Evolutionary conservation across 441 rosid genomes (phyloP).

Genomic region (Theobroma grandiflorum): DNA sequence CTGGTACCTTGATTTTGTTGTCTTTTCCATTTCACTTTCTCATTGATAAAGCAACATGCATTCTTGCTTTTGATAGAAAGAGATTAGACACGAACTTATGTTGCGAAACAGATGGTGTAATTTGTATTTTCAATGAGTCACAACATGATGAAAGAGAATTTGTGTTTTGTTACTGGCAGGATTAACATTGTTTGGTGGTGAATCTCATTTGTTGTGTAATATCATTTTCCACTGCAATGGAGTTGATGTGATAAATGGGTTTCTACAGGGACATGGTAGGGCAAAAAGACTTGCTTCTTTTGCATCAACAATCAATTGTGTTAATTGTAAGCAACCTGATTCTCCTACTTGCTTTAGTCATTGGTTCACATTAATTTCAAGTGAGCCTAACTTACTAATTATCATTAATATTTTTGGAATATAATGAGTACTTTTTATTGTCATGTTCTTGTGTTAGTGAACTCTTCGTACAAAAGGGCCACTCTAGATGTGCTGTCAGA

Average conservation of each 20-base stretch:
- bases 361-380: neutral
- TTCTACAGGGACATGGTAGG: constrained; percentile 57
- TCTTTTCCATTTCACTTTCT: neutral
- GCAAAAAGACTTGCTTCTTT: constrained; percentile 54
- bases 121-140: neutral
- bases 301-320: constrained; percentile 54
- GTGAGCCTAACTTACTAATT: constrained; percentile 11
- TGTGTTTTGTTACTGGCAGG: neutral
- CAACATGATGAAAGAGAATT: neutral
- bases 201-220: neutral
- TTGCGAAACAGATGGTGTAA: neutral
- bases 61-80: neutral
- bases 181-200: neutral
- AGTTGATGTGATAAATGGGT: constrained; percentile 20
- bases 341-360: constrained; percentile 24
- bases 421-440: constrained; percentile 9
- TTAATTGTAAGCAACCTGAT: constrained; percentile 47
- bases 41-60: neutral
- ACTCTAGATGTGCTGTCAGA: constrained; percentile 56
- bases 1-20: neutral
- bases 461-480: constrained; percentile 49
- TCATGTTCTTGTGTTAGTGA: constrained; percentile 43
- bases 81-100: neutral
- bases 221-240: constrained; percentile 9
- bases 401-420: neutral